phyloP scores from a whole-genome alignment of 2,329 filamentous ascomycete genomes.

The Paracorniculantispora psalliotae region DNA sequence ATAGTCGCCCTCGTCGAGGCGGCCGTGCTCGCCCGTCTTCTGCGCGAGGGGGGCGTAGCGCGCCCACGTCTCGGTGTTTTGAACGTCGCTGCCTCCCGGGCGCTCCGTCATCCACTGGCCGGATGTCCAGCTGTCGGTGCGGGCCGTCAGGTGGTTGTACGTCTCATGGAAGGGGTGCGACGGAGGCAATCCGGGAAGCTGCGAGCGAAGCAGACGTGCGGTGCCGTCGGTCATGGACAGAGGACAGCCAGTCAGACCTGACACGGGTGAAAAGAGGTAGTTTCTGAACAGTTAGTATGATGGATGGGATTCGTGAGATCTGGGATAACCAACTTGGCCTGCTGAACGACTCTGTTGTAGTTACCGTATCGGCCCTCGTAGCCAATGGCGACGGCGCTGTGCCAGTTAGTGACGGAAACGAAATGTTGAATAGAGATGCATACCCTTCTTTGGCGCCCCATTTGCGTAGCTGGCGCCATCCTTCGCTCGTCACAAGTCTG shows the following conservation, averaged over 20 bases:
- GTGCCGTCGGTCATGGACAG: conserved; percentile 16
- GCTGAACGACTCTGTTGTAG: conserved; percentile 14
- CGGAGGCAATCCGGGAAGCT: conserved; percentile 6
- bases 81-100: conserved; percentile 15
- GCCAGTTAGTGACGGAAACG: not conserved
- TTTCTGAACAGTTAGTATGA: not conserved
- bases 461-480: conserved; percentile 12
- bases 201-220: conserved; percentile 8
- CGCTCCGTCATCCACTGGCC: conserved; percentile 18
- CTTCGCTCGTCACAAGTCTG: conserved; percentile 15
- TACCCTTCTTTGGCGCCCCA: conserved; percentile 14
- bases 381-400: conserved; percentile 11
- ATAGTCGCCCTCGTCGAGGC: conserved; percentile 15
- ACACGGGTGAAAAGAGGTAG: conserved; percentile 13
- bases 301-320: not conserved
- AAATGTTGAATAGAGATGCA: not conserved
- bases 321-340: conserved; percentile 2
- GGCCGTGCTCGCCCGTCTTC: conserved; percentile 1
- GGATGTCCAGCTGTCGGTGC: conserved; percentile 13
- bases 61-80: conserved; percentile 16
- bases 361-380: conserved; percentile 9
- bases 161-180: conserved; percentile 14
- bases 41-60: not conserved
- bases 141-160: conserved; percentile 4
- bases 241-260: conserved; percentile 14